These are phyloP conservation scores for Allium cepa DNA, from an alignment of 106 monocot genomes.

Conservation along the genomic window DNA sequence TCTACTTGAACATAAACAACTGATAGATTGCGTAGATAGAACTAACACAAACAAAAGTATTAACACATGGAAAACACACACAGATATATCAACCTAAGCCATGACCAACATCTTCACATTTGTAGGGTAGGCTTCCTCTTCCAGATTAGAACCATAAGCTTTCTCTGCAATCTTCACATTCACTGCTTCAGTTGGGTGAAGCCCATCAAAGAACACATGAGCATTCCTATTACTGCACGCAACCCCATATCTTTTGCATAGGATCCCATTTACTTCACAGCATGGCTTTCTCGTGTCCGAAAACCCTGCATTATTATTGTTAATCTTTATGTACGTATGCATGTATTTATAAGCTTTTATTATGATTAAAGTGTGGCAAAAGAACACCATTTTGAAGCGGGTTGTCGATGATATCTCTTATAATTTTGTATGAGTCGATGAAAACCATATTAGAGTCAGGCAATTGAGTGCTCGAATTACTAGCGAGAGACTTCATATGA, in stretches of 20 bases:
- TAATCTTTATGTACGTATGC: too few species aligned
- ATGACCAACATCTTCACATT: conserved; percentile 36
- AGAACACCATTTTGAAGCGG: conserved; percentile 26
- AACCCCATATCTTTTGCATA: conserved; percentile 36
- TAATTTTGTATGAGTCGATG: conserved; percentile 51
- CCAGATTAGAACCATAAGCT: conserved; percentile 27
- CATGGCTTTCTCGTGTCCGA: conserved; percentile 33
- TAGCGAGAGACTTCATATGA: conserved; percentile 25
- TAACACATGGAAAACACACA: too few species aligned
- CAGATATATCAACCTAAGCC: not conserved
- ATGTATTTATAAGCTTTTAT: too few species aligned
- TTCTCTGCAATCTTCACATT: conserved; percentile 44
- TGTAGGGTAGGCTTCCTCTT: conserved; percentile 44
- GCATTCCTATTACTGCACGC: conserved; percentile 25
- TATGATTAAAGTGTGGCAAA: not conserved
- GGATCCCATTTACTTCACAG: conserved; percentile 37
- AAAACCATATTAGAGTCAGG: conserved; percentile 37
- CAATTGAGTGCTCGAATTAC: conserved; percentile 11
- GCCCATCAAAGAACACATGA: conserved; percentile 63
- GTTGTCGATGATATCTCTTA: conserved; percentile 32
- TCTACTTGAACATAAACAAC: too few species aligned
- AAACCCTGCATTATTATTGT: conserved; percentile 26
- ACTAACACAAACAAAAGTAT: too few species aligned
- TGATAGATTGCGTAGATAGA: too few species aligned
- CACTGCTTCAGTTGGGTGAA: conserved; percentile 68